These are phyloP conservation scores for Penicillium hesseltinei DNA, from an alignment of 2,329 filamentous ascomycete genomes.

Conservation along the genomic window DNA sequence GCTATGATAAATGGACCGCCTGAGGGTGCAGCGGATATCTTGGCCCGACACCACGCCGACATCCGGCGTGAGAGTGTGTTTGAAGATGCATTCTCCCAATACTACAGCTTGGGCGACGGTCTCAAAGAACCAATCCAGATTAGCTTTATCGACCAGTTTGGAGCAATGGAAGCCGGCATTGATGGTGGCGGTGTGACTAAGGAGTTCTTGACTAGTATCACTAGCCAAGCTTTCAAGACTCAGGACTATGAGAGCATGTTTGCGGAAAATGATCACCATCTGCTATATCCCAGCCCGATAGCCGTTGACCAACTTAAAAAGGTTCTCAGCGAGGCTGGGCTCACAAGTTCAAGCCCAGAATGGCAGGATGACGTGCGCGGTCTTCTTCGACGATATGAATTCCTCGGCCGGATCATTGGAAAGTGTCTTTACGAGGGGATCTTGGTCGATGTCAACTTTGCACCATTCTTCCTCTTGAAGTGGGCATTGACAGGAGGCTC, in stretches of 20 bases:
- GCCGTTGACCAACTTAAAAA: constrained; percentile 68
- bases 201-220: constrained; percentile 89
- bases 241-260: constrained; percentile 65
- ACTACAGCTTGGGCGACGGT: constrained; percentile 75
- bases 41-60: constrained; percentile 67
- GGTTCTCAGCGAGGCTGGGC: constrained; percentile 52
- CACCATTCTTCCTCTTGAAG: constrained; percentile 92
- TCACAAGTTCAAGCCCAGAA: constrained; percentile 54
- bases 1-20: constrained; percentile 42
- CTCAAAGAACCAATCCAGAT: constrained; percentile 96
- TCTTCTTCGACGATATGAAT: constrained; percentile 76
- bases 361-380: constrained; percentile 59
- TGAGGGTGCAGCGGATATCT: constrained; percentile 37
- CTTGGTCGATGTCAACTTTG: constrained; percentile 87
- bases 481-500: constrained; percentile 76
- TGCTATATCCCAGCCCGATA: constrained; percentile 84
- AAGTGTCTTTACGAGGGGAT: constrained; percentile 98
- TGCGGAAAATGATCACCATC: constrained; percentile 76
- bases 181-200: constrained; percentile 97
- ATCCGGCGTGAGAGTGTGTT: constrained; percentile 79
- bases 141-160: constrained; percentile 90
- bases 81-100: constrained; percentile 78
- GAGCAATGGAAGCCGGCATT: constrained; percentile 83
- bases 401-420: constrained; percentile 85
- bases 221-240: constrained; percentile 74